phyloP scores from a whole-genome alignment of 2,329 filamentous ascomycete genomes.

The Tolypocladium capitatum region DNA sequence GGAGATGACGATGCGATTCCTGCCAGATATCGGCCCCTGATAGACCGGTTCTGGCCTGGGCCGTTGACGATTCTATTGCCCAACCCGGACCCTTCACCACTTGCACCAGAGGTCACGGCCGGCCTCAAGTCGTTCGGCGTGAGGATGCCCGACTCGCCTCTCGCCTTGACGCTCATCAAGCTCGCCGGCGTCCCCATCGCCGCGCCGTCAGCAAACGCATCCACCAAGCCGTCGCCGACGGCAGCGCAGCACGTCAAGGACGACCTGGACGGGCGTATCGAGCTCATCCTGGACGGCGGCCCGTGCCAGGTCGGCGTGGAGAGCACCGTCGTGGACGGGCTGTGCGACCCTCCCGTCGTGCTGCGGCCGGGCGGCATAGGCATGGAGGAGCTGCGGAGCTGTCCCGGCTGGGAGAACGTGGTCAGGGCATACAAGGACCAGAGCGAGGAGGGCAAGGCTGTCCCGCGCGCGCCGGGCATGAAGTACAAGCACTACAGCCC shows the following conservation, averaged over 20 bases:
- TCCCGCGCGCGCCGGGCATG: slow-evolving; percentile 86
- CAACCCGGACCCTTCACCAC: slow-evolving; percentile 51
- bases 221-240: slow-evolving; percentile 84
- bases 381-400: slow-evolving; percentile 61
- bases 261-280: slow-evolving; percentile 71
- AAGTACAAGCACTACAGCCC: slow-evolving; percentile 98
- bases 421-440: slow-evolving; percentile 67
- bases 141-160: slow-evolving; percentile 71
- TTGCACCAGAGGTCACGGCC: slow-evolving; percentile 88
- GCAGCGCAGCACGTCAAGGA: slow-evolving; percentile 79
- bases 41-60: slow-evolving; percentile 83
- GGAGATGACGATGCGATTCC: slow-evolving; percentile 40
- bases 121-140: slow-evolving; percentile 75
- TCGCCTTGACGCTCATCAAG: slow-evolving; percentile 81
- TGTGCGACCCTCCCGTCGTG: slow-evolving; percentile 68
- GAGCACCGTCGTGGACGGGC: slow-evolving; percentile 89
- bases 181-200: slow-evolving; percentile 68
- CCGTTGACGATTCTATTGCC: slow-evolving; percentile 84
- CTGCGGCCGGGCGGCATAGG: slow-evolving; percentile 79
- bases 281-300: slow-evolving; percentile 80
- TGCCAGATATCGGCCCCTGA: slow-evolving; percentile 61
- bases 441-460: slow-evolving; percentile 47
- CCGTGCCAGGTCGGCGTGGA: slow-evolving; percentile 81
- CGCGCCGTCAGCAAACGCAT: slow-evolving; percentile 87
- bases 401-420: slow-evolving; percentile 70